phyloP scores from a whole-genome alignment of 1,139 yeast species.

The Blastobotrys petasosporus region DNA sequence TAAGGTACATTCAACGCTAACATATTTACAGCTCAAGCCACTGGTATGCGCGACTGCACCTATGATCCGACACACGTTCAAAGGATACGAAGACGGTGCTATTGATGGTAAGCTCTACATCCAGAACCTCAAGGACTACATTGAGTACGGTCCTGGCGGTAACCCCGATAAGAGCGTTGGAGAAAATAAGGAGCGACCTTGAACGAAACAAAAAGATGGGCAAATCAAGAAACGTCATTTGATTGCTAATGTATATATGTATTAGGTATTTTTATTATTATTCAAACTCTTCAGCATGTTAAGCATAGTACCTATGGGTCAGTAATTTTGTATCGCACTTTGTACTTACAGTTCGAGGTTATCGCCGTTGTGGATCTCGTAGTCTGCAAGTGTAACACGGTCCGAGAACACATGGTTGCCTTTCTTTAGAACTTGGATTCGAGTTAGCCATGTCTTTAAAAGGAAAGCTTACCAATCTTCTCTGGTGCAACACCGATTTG shows the following conservation, averaged over 20 bases:
- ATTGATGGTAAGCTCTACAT: conserved; percentile 70
- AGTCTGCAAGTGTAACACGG: conserved; percentile 84
- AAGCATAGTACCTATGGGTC: conserved; percentile 33
- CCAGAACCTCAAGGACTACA: conserved; percentile 65
- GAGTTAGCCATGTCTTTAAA: background rate
- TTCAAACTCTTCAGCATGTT: background rate
- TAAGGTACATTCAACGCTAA: no score
- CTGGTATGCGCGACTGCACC: conserved; percentile 70
- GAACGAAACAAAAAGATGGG: conserved; percentile 33
- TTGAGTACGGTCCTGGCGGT: conserved; percentile 54
- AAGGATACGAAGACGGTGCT: conserved; percentile 67
- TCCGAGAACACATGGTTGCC: conserved; percentile 73
- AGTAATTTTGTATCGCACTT: no score
- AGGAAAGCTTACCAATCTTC: conserved; percentile 40
- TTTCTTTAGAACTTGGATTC: conserved; percentile 30
- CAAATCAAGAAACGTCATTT: background rate
- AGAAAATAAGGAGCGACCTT: conserved; percentile 15
- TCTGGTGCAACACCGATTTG: conserved; percentile 74
- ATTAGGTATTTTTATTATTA: background rate
- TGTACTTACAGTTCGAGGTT: conserved; percentile 55
- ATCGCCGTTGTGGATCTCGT: conserved; percentile 87
- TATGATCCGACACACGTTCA: conserved; percentile 57
- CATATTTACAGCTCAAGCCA: conserved; percentile 50
- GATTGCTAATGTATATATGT: background rate
- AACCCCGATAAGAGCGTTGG: conserved; percentile 29